Conservation (phyloP, 495 filamentous ascomycete genomes). For the Elasticomyces elasticus region DNA sequence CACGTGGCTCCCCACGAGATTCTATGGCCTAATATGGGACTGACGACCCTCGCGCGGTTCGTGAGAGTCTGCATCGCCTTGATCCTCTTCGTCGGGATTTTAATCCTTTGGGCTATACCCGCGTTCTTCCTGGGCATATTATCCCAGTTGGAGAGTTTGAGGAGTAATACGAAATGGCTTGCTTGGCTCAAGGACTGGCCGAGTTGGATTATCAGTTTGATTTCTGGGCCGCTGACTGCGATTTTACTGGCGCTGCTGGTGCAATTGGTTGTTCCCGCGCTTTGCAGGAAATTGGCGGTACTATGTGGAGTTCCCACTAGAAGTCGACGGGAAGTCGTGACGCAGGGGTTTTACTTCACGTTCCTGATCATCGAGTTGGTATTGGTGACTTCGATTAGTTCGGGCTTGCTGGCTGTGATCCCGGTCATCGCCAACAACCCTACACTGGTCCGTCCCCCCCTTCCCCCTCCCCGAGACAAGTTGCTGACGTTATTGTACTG, state of each 20-base stretch:
- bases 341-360: constrained; percentile 9
- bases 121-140: constrained; percentile 4
- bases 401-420: constrained; percentile 4
- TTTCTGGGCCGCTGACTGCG: constrained; percentile 1
- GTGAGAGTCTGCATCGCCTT: neutral
- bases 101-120: constrained; percentile 14
- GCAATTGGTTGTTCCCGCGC: constrained; percentile 8
- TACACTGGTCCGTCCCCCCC: too few relatives aligned
- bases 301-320: neutral
- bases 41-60: constrained; percentile 3
- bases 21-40: constrained; percentile 9
- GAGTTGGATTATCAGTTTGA: constrained; percentile 6
- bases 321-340: constrained; percentile 6
- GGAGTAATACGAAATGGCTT: neutral
- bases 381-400: constrained; percentile 8
- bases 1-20: constrained; percentile 11
- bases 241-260: constrained; percentile 6
- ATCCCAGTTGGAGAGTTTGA: neutral
- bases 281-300: constrained; percentile 7
- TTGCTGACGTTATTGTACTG: too few relatives aligned
- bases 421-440: constrained; percentile 9
- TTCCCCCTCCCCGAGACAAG: too few relatives aligned
- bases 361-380: constrained; percentile 15
- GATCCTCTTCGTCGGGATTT: constrained; percentile 2
- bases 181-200: constrained; percentile 1